These are phyloP conservation scores for Podospora tetraspora DNA, from an alignment of 495 filamentous ascomycete genomes.

Conservation along the genomic window DNA sequence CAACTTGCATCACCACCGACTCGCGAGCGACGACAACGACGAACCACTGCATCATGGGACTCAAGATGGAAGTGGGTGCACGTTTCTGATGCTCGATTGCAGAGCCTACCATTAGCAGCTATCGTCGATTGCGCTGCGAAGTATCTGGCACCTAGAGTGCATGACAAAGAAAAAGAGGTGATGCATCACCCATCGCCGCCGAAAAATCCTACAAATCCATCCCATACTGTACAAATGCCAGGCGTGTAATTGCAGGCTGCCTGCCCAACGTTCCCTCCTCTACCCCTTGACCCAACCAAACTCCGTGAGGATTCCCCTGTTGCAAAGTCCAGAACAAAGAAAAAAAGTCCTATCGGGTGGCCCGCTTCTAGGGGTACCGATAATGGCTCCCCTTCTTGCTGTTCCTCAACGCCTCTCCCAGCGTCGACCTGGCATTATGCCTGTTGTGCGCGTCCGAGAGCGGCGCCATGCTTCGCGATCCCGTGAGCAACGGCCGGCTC, in stretches of 20 bases:
- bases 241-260: not conserved
- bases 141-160: not conserved
- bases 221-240: not conserved
- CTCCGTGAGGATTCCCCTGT: not conserved
- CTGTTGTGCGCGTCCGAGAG: not conserved
- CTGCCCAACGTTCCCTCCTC: not conserved
- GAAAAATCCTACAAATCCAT: not conserved
- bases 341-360: not conserved
- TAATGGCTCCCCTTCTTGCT: not conserved
- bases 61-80: not conserved
- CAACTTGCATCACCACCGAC: not conserved
- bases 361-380: not conserved
- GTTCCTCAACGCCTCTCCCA: not conserved
- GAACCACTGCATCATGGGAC: not conserved
- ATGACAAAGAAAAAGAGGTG: not conserved
- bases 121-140: not conserved
- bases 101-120: not conserved
- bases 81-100: not conserved
- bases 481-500: not conserved
- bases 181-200: not conserved
- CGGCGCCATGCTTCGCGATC: not conserved
- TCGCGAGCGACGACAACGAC: not conserved
- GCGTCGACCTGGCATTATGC: not conserved
- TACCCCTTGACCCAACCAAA: not conserved
- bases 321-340: not conserved